Evolutionary conservation across 169 alveolate species (phyloP), one percentile per base, ranked within the genome.

Genomic region (Toxoplasma gondii): DNA sequence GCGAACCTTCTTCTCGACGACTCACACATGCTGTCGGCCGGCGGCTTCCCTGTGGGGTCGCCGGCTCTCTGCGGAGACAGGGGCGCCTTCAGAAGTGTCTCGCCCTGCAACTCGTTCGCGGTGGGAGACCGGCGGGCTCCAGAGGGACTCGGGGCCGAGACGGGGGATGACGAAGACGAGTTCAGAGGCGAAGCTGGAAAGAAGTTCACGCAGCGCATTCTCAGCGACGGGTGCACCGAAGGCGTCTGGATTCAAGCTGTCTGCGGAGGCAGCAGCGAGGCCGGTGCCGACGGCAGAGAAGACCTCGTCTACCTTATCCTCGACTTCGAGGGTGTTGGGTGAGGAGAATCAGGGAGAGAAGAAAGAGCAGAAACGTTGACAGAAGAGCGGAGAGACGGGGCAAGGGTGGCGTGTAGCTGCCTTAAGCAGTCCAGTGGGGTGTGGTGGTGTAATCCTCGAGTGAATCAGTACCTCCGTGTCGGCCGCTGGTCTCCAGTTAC

Each of bases 261-360:
- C 34, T 86, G 69, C 34, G 4, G 69, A 17, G 67, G n/a, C 29
- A 45, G n/a, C 2, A 45, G 86, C 49, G 45, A n/a, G 29, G 44
- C 34, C 54, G 39, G 83, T 83, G 39, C 86, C 70, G 80, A 88
- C 92, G 44, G 94, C 81, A 84, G 83, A 44, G 94, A 84, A 69
- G 87, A 92, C 53, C 24, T 93, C 88, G 83, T 69, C 49, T 86
- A 67, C 82, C 95, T 93, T 24, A 88, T 93, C 53, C 95, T 93
- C 74, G 95, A 93, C 64, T 93, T 86, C 45, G 95, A 93, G 86
- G 95, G 95, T n/a, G 88, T 93, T 53, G 95, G 95, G 95, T 93
- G 45, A 69, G 95, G 58, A 49, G 22, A 12, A 4, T 7, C 58
- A 12, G 58, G 58, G 22, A 4, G 58, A 12, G 58, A 49, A 12